phyloP scores from a whole-genome alignment of 139 green algal genomes.

The Chlorella sp. region DNA sequence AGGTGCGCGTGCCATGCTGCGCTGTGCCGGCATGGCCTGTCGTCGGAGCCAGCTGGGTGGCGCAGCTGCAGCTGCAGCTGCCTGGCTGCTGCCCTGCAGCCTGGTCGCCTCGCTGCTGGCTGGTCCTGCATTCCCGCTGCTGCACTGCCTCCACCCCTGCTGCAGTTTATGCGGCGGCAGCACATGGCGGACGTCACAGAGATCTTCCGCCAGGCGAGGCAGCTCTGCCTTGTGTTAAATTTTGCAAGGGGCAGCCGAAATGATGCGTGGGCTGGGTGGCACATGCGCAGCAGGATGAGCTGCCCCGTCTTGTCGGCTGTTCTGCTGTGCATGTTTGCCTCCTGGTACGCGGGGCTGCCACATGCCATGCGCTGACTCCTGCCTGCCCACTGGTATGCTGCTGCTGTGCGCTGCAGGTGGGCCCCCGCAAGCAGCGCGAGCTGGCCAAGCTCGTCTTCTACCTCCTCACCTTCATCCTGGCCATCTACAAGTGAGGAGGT shows the following conservation, averaged over 20 bases:
- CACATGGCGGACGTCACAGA: constrained; percentile 75
- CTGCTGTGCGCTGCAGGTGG: neutral
- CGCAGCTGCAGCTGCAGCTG: too few species aligned
- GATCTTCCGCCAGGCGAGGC: constrained; percentile 57
- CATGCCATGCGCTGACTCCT: too few species aligned
- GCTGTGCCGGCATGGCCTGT: too few species aligned
- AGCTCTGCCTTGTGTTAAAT: neutral
- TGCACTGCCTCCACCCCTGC: neutral
- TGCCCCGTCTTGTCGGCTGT: too few species aligned
- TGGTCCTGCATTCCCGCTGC: neutral
- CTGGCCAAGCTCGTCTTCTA: constrained; percentile 66
- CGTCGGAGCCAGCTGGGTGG: too few species aligned
- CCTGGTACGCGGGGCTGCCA: too few species aligned
- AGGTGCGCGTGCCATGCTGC: neutral
- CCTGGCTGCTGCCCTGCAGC: neutral
- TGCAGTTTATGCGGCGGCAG: constrained; percentile 24
- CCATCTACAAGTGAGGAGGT: constrained; percentile 71
- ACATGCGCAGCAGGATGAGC: too few species aligned
- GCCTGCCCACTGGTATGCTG: too few species aligned
- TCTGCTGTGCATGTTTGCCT: too few species aligned
- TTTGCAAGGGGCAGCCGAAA: neutral
- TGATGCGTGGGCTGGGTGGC: too few species aligned
- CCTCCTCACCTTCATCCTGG: constrained; percentile 65
- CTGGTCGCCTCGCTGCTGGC: too few species aligned
- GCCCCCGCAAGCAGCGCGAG: constrained; percentile 56